These are phyloP conservation scores for Paraurostyla sp. DNA, from an alignment of 73 alveolate genomes.

Conservation along the genomic window DNA sequence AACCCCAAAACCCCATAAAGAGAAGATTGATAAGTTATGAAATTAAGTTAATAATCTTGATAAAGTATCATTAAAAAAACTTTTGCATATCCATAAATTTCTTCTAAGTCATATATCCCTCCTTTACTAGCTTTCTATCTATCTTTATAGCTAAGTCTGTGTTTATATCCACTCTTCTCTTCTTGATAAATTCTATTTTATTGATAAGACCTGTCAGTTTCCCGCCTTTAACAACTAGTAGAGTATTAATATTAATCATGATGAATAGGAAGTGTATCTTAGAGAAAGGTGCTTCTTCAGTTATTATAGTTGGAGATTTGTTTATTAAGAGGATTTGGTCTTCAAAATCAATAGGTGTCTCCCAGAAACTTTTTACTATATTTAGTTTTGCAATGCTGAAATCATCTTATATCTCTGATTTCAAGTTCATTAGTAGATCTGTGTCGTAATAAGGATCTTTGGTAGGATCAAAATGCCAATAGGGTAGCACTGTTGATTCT, in stretches of 20 bases:
- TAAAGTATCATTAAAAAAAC: too few species aligned
- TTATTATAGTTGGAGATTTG: constrained; percentile 81
- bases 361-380: constrained; percentile 71
- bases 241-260: constrained; percentile 85
- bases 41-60: too few species aligned
- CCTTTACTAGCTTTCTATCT: too few species aligned
- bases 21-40: too few species aligned
- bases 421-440: background rate
- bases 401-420: background rate
- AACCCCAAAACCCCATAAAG: too few species aligned
- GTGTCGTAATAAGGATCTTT: background rate
- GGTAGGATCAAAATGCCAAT: background rate
- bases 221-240: constrained; percentile 78
- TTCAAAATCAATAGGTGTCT: constrained; percentile 71
- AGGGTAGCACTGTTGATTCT: background rate
- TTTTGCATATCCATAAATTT: too few species aligned
- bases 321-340: constrained; percentile 76
- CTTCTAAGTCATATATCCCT: too few species aligned
- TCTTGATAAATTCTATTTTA: constrained; percentile 5
- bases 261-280: constrained; percentile 91
- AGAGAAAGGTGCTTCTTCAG: constrained; percentile 80
- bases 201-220: background rate
- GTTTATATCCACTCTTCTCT: too few species aligned
- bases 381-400: background rate
- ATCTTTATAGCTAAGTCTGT: too few species aligned